Conservation (phyloP, 2,329 filamentous ascomycete genomes). For the Grosmannia huntii region DNA sequence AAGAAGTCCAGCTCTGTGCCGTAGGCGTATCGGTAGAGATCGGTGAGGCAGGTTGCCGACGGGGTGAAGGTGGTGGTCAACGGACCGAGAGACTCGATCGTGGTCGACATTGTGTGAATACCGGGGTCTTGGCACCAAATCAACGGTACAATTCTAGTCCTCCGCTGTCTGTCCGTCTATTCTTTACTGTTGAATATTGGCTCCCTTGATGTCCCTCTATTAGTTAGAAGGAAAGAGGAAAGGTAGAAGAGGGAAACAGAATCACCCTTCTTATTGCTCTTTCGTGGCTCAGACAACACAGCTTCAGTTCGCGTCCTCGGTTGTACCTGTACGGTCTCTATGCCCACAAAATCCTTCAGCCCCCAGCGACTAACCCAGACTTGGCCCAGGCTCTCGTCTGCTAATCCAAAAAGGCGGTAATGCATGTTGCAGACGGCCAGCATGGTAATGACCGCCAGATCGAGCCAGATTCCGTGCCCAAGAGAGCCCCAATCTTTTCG, state of each 20-base stretch:
- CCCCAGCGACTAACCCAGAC: not conserved
- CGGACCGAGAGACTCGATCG: not conserved
- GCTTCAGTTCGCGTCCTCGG: not conserved
- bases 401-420: not conserved
- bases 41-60: slow-evolving; percentile 2
- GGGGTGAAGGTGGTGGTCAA: slow-evolving; percentile 7
- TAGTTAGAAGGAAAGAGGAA: no score
- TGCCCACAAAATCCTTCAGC: not conserved
- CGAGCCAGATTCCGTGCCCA: not conserved
- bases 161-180: no score
- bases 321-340: not conserved
- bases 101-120: not conserved
- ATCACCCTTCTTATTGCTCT: no score
- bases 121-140: no score
- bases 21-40: slow-evolving; percentile 1
- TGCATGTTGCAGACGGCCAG: not conserved
- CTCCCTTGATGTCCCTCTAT: no score
- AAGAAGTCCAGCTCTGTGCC: not conserved
- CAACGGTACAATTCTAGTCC: no score
- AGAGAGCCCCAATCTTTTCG: not conserved
- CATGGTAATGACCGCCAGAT: no score
- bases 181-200: no score
- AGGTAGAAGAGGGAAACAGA: no score
- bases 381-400: not conserved
- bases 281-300: no score